phyloP scores from a whole-genome alignment of 345 rosid genomes.

The Ricinus communis region DNA sequence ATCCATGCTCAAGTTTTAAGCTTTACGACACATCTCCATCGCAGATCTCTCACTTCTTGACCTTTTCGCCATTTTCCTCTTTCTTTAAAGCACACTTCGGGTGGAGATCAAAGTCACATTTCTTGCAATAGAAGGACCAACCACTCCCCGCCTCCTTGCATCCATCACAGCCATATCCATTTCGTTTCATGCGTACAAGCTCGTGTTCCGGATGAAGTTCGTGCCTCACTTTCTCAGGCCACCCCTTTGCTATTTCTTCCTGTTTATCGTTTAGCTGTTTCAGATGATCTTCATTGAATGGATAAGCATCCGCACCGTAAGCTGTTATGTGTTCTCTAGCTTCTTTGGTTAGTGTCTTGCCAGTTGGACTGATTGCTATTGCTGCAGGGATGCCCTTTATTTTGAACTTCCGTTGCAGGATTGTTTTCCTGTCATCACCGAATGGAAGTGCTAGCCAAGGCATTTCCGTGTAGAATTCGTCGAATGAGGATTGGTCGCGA shows the following conservation, averaged over 20 bases:
- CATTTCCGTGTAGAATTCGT: conserved; percentile 53
- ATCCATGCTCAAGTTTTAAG: not conserved
- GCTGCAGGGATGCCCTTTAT: conserved; percentile 58
- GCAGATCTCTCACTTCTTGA: conserved; percentile 1
- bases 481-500: conserved; percentile 47
- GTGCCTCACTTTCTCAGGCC: conserved; percentile 21
- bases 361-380: conserved; percentile 49
- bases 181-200: conserved; percentile 1
- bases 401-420: conserved; percentile 46
- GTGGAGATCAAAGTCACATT: conserved; percentile 23
- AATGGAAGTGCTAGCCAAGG: conserved; percentile 78
- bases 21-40: conserved; percentile 18
- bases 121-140: conserved; percentile 15
- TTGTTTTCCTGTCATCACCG: conserved; percentile 52
- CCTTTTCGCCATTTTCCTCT: not conserved
- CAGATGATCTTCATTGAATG: conserved; percentile 56
- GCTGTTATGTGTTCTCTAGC: conserved; percentile 37
- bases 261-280: conserved; percentile 40
- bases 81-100: conserved; percentile 20
- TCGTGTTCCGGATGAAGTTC: conserved; percentile 14
- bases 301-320: conserved; percentile 64
- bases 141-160: conserved; percentile 5
- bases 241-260: conserved; percentile 1
- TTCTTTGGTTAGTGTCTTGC: conserved; percentile 48
- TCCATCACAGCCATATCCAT: not conserved